phyloP scores from a whole-genome alignment of 2,329 filamentous ascomycete genomes.

The Dissoconium aciculare region DNA sequence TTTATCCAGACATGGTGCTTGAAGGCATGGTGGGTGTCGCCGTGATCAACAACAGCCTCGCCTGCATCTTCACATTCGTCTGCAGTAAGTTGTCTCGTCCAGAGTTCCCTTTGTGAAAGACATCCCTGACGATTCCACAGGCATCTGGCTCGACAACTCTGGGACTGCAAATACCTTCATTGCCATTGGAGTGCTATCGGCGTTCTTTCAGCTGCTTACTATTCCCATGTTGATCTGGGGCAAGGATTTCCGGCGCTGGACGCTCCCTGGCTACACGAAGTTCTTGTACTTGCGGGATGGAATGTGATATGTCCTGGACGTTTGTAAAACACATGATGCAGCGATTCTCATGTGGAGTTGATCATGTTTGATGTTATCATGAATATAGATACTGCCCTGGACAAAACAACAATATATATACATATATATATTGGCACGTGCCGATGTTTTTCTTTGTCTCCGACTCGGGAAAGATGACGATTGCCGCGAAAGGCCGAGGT shows the following conservation, averaged over 20 bases:
- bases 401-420: too few species aligned
- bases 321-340: too few species aligned
- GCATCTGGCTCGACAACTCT: constrained; percentile 33
- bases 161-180: constrained; percentile 37
- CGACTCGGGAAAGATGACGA: too few species aligned
- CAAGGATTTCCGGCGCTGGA: constrained; percentile 36
- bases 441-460: too few species aligned
- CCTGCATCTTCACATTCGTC: constrained; percentile 40
- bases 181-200: constrained; percentile 37
- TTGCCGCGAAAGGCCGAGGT: too few species aligned
- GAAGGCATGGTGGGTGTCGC: constrained; percentile 45
- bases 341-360: too few species aligned
- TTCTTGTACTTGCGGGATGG: constrained; percentile 17
- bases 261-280: constrained; percentile 20
- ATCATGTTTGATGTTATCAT: too few species aligned
- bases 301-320: constrained; percentile 10
- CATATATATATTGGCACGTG: too few species aligned
- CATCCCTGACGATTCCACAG: too few species aligned
- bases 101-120: neutral
- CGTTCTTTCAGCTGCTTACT: constrained; percentile 37
- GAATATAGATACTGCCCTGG: too few species aligned
- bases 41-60: constrained; percentile 43
- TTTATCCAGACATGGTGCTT: constrained; percentile 42
- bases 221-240: constrained; percentile 42
- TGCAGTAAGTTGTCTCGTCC: constrained; percentile 10